Evolutionary conservation across 2,329 filamentous ascomycete genomes (phyloP).

Genomic region (Sporothrix brasiliensis): DNA sequence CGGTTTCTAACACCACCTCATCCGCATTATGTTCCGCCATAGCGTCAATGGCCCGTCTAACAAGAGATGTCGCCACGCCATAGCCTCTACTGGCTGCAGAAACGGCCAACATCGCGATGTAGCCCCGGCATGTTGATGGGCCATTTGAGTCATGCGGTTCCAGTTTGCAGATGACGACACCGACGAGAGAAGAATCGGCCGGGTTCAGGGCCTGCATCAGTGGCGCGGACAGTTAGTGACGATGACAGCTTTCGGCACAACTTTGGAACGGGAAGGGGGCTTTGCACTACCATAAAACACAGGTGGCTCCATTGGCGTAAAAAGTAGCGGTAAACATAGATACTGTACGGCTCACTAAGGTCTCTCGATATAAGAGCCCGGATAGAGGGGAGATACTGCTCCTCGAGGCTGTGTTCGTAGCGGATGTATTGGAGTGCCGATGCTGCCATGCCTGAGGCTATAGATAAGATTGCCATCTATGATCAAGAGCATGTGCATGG

Average conservation of each 20-base stretch:
- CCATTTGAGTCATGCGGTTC: slow-evolving; percentile 87
- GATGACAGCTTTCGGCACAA: not conserved
- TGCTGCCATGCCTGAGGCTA: not conserved
- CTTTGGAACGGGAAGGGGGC: not conserved
- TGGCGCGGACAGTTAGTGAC: not conserved
- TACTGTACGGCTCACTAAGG: slow-evolving; percentile 96
- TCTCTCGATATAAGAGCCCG: slow-evolving; percentile 93
- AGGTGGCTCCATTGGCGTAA: slow-evolving; percentile 96
- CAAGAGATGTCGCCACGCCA: slow-evolving; percentile 85
- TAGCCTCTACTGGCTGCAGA: slow-evolving; percentile 75
- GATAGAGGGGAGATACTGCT: slow-evolving; percentile 77
- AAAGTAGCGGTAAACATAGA: slow-evolving; percentile 98
- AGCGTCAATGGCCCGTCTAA: slow-evolving; percentile 86
- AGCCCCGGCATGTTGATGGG: slow-evolving; percentile 73
- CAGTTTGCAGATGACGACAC: slow-evolving; percentile 92
- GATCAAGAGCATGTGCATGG: not conserved
- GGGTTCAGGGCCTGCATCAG: slow-evolving; percentile 60
- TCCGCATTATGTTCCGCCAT: slow-evolving; percentile 86
- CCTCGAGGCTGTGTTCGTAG: slow-evolving; percentile 64
- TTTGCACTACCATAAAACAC: slow-evolving; percentile 78
- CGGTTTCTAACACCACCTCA: slow-evolving; percentile 94
- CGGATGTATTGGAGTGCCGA: slow-evolving; percentile 60
- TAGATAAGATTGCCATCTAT: not conserved
- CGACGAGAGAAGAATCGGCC: slow-evolving; percentile 67
- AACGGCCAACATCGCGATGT: slow-evolving; percentile 99